Evolutionary conservation across 768 basidiomycete species (phyloP), one percentile per base, ranked within the genome.

Genomic region (Boletus vermiculosoides): DNA sequence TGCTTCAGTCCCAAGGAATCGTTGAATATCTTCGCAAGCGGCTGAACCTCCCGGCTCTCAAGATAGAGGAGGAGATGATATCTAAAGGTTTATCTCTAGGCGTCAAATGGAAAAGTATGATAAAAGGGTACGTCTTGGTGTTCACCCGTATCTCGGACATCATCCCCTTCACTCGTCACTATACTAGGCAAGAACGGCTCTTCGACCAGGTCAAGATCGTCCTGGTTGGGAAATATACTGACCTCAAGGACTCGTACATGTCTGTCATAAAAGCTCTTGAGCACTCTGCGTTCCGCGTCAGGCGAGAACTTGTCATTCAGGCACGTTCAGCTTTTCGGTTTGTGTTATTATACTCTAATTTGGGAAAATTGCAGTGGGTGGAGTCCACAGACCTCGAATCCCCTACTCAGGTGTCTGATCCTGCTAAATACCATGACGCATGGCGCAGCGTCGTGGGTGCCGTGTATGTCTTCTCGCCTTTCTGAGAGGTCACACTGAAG

Each of bases 231-330:
- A 99, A 99, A 75, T 99, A 99, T 77, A 98, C 94, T 13, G 87
- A 93, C 62, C 78, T 98, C 46, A 92, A 94, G 74, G 96, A 99
- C 73, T 97, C 95, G 28, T 99, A 99, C 72, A 98, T 98, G 92
- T 94, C 91, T 30, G 96, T 99, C 54, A 87, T 86, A 67, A 99
- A 99, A 78, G 85, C 97, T 22, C 79, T 99, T 36, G 96, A 99
- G 73, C 96, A 99, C 73, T 94, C 95, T 6, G 92, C 95, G 1
- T 93, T 98, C 77, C 85, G 93, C 42, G 90, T 96, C 53, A 90
- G 86, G 55, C 78, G 92, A 55, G 94, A 91, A 68, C 82, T 99
- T 39, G 79, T 77, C 50, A 79, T 98, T 40, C 83, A 92, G 63
- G 95, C 91, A 62, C 45, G 84, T 76, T 18, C 28, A 25, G 3